Base-by-base conservation (phyloP, 352 stramenopile genomes). In the Peronospora belbahrii region DNA sequence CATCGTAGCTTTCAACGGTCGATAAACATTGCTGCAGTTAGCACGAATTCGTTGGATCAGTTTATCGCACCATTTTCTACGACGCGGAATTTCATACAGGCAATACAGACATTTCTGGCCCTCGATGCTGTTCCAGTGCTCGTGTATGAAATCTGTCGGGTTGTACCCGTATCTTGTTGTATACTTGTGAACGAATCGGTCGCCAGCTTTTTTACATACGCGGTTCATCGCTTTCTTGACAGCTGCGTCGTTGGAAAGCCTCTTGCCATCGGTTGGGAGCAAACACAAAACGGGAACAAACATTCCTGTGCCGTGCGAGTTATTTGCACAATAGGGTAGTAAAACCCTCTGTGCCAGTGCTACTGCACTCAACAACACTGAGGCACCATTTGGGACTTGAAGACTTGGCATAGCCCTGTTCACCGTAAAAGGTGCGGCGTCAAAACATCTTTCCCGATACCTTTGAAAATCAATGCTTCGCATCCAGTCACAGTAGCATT, bases 401-500 rank as follows among this genome's bases (percentile, higher is more conserved):
- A 34, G 2, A 22, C 20, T 10, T 31, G 30, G 31, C 10, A 54
- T 11, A 0, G 31, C 14, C 15, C 45, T 45, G 17, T 49, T 32
- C 11, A 49, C 24, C 11, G 8, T 14, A 11, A 41, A 51, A 10
- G 27, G 39, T 10, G 14, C 6, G 24, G 3, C 3, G 6, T 9
- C 1, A 28, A 9, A 2, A 2, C 14, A 30, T 37, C 7, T 30
- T 0, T 38, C 10, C 48, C 8, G 17, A 41, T 17, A 28, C 14
- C 20, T 14, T 28, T 28, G 6, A 22, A 54, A 57, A 9, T 55
- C 37, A 13, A 49, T 45, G 3, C 18, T 34, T 42, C 31, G 20
- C 22, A 59, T 48, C 51, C 51, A 59, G 51, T 59, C 51, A 28
- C 51, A 59, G 4, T 6, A 11, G 17, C 51, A 54, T 10, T 36